Evolutionary conservation across 2,329 filamentous ascomycete species (phyloP), one percentile per base, ranked within the genome.

Genomic region (Coniella vitis): DNA sequence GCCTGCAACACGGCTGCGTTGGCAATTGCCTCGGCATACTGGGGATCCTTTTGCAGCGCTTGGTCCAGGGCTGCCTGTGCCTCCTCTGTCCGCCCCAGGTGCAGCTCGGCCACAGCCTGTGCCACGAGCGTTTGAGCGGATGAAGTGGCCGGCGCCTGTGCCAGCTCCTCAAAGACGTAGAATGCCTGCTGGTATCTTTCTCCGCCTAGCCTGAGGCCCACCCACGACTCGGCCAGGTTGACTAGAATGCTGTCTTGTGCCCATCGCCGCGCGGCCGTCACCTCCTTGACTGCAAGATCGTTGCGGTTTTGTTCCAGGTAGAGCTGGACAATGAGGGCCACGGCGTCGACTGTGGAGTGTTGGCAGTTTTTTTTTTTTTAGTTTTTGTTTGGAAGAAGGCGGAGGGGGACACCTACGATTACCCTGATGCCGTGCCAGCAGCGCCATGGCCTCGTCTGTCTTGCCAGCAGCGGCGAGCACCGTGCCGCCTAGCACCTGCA

Each of bases 101-200:
- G 93, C 46, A 97, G 72, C 67, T 98, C 91, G 20, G 88, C 86
- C 21, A 97, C 82, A 21, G 90, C 91, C 70, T 97, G 93, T 17
- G 88, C 84, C 53, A 95, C 81, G 48, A 96, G 78, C 16, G 81
- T 86, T 57, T 83, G 76, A 45, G 84, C 76, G 14, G 87, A 87
- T 42, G 88, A 83, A 16, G 87, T 90, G 29, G 87, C 83, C 2
- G 90, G 85, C 22, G 87, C 84, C 63, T 95, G 88, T 4, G 93
- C 91, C 42, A 97, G 80, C 68, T 98, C 93, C 69, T 97, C 91
- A 62, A 89, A 97, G 53, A 97, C 91, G 74, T 98, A 97, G 69
- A 95, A 97, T 16, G 91, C 85, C 63, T 93, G 87, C 63, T 97
- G 93, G 69, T 97, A 97, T 66, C 89, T 93, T 59, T 95, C 90